Percentiles rank a stretch among this genome's conserved stretches.
phyloP scores from a whole-genome alignment of 257 asterid species.

The Cynanchum wilfordii region DNA sequence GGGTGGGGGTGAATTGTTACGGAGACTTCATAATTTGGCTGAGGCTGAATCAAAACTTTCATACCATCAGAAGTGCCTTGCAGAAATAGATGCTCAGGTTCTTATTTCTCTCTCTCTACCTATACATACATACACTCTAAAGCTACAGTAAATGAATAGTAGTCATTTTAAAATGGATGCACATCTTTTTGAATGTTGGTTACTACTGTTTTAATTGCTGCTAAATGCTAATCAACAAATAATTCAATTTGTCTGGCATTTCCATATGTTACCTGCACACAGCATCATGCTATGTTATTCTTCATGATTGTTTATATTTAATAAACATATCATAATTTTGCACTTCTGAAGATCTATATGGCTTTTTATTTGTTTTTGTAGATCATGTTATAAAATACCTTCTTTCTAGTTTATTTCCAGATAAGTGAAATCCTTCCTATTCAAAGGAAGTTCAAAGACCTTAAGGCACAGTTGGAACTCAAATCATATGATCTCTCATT shows the following conservation, averaged over 20 bases:
- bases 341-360: background rate
- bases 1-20: constrained; percentile 89
- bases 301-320: background rate
- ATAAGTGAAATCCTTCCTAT: constrained; percentile 80
- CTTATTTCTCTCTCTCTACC: constrained; percentile 6
- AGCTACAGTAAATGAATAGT: background rate
- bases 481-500: constrained; percentile 86
- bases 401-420: constrained; percentile 37
- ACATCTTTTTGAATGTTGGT: background rate
- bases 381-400: background rate
- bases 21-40: constrained; percentile 77
- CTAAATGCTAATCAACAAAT: background rate
- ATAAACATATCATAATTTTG: background rate
- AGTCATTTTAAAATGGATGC: background rate
- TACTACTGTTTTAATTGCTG: background rate
- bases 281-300: background rate
- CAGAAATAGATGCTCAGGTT: constrained; percentile 79
- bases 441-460: constrained; percentile 74
- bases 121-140: background rate
- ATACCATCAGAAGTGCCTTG: constrained; percentile 53
- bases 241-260: background rate
- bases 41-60: constrained; percentile 67
- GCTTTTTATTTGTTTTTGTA: background rate
- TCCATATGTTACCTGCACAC: background rate
- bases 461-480: constrained; percentile 79